Conservation (phyloP, 768 basidiomycete genomes). For the Podaxis sp. region DNA sequence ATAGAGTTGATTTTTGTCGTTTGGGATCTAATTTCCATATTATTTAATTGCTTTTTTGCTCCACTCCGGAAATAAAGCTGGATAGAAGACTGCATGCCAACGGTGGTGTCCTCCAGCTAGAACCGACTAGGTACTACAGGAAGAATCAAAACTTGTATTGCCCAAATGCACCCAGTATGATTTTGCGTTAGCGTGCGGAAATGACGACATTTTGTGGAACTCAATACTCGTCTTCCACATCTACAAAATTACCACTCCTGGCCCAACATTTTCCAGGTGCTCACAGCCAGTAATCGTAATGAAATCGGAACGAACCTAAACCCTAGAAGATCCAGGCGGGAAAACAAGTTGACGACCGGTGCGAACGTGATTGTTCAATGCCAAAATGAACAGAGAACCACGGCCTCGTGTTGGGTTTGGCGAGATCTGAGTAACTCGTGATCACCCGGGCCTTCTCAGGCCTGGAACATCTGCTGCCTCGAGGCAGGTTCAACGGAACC, state of each 20-base stretch:
- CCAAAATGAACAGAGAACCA: neutral
- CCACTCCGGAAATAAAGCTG: neutral
- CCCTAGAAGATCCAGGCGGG: neutral
- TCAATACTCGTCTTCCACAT: neutral
- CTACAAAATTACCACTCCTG: neutral
- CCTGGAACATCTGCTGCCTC: neutral
- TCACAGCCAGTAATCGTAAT: neutral
- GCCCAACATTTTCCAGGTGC: neutral
- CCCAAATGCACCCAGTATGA: neutral
- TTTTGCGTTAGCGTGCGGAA: neutral
- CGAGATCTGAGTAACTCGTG: constrained; percentile 9
- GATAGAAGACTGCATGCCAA: neutral
- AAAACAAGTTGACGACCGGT: neutral
- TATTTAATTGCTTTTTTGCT: constrained; percentile 9
- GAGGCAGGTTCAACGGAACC: constrained; percentile 2
- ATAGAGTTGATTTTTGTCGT: neutral
- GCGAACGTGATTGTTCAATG: neutral
- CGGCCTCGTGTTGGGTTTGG: constrained; percentile 6
- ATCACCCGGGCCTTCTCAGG: constrained; percentile 7
- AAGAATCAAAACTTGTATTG: neutral
- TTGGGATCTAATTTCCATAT: neutral
- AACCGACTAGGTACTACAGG: neutral
- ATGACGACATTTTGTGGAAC: neutral
- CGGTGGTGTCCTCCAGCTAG: neutral
- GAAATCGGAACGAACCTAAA: neutral